Base-by-base conservation (phyloP, 2,329 filamentous ascomycete genomes). In the Cordyceps cicadae region DNA sequence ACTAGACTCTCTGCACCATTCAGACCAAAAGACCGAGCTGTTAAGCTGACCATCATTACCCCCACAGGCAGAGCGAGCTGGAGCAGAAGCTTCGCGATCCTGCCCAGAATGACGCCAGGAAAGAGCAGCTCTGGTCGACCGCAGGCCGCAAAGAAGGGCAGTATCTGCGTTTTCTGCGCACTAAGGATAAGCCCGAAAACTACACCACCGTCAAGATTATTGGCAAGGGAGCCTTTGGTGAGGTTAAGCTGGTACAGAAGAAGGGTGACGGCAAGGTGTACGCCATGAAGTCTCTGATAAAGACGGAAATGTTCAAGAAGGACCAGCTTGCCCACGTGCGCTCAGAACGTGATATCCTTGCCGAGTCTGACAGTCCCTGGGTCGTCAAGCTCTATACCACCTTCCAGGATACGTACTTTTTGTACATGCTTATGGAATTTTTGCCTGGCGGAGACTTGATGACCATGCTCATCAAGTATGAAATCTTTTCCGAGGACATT, bases 381-480 rank as follows among this genome's bases (percentile, higher is more conserved):
- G 90, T 99, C 17, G 94, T 99, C 69, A 99, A 97, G 81, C 86
- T 99, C 64, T 96, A 90, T 78, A 97, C 94, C 14, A 97, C 94
- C 0, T 99, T 99, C 81, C 94, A 99, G 76, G 94, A 99, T 72
- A 83, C 84, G 51, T 93, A 94, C 66, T 99, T 97, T 78, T 80
- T 99, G 41, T 99, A 99, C 79, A 94, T 99, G 87, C 81, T 99
- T 63, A 99, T 99, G 94, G 94, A 99, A 76, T 99, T 97, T 76
- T 83, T 99, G 74, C 94, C 94, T 8, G 94, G 94, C 74, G 94
- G 94, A 74, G 94, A 99, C 78, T 76, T 99, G 73, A 99, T 99
- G 94, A 99, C 94, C 3, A 99, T 99, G 94, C 81, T 99, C 67
- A 99, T 99, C 79, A 99, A 97, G 81, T 99, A 99, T 71, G 94